Conservation (phyloP, 2,329 filamentous ascomycete species). For the Colletotrichum sublineola region DNA sequence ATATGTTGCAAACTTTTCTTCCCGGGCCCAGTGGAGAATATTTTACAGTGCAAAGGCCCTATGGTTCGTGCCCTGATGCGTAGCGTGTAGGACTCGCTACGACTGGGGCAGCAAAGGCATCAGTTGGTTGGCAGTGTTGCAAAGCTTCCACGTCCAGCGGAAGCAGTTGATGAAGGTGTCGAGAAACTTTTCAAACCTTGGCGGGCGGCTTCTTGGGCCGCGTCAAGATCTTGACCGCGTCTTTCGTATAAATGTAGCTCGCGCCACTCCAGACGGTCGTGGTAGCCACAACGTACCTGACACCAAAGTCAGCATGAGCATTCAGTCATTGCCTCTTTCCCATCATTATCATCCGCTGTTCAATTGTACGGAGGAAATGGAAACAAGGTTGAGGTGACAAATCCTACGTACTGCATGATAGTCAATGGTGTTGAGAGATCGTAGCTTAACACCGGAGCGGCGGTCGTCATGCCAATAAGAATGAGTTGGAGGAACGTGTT, state of each 20-base stretch:
- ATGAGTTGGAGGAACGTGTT: conserved; percentile 94
- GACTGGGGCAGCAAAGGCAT: neutral
- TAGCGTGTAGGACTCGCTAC: neutral
- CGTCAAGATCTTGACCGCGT: conserved; percentile 87
- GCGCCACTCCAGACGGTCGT: conserved; percentile 95
- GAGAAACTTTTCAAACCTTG: neutral
- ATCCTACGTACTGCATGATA: conserved; percentile 71
- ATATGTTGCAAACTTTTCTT: neutral
- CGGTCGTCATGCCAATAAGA: conserved; percentile 86
- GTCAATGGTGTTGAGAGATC: conserved; percentile 69
- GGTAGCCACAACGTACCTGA: conserved; percentile 83
- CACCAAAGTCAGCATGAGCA: conserved; percentile 48
- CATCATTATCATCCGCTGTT: no score
- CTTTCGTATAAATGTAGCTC: conserved; percentile 91
- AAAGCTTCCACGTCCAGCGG: neutral
- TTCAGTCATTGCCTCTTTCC: neutral
- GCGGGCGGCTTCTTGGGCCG: conserved; percentile 42
- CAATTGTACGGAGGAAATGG: no score
- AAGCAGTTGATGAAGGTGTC: neutral
- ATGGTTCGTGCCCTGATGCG: neutral
- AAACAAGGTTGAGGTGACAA: neutral
- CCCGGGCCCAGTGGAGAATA: neutral
- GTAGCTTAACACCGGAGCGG: conserved; percentile 79
- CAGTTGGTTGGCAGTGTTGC: neutral
- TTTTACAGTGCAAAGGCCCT: neutral